A percentile compares a stretch with the other conserved stretches of the same genome.
Evolutionary conservation across 805 yeast species (phyloP).

Genomic region (Monosporozyma yasuniensis): DNA sequence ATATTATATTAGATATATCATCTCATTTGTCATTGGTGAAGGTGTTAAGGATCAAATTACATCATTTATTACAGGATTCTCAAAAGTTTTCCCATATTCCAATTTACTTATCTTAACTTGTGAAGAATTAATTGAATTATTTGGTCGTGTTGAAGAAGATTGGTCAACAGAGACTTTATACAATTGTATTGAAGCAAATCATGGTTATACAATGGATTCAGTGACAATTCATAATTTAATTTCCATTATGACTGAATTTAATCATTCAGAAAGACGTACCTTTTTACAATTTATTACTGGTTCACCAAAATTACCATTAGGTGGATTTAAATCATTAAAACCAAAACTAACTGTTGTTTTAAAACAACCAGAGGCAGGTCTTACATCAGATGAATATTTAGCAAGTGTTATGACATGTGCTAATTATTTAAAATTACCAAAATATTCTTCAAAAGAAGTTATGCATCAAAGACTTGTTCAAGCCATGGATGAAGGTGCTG

Average conservation of each 20-base stretch:
- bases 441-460: constrained; percentile 55
- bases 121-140: constrained; percentile 57
- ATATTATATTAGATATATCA: constrained; percentile 45
- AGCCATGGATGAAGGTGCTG: constrained; percentile 84
- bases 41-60: constrained; percentile 61
- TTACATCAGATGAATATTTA: constrained; percentile 64
- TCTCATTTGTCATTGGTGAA: constrained; percentile 47
- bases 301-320: constrained; percentile 85
- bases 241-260: constrained; percentile 50
- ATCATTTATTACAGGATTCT: constrained; percentile 72
- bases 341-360: constrained; percentile 86
- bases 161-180: constrained; percentile 64
- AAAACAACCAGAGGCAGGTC: constrained; percentile 66
- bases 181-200: constrained; percentile 69
- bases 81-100: constrained; percentile 69
- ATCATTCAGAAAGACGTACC: constrained; percentile 47
- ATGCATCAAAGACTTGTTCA: constrained; percentile 50
- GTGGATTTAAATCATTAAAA: constrained; percentile 75
- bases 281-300: constrained; percentile 89
- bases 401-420: constrained; percentile 99
- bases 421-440: constrained; percentile 82
- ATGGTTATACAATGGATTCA: constrained; percentile 75
- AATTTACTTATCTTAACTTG: constrained; percentile 67
- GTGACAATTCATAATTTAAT: constrained; percentile 50
- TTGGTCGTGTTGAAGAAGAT: constrained; percentile 79